Evolutionary conservation across 805 yeast genomes (phyloP).

Genomic region (Candida gorgasii): DNA sequence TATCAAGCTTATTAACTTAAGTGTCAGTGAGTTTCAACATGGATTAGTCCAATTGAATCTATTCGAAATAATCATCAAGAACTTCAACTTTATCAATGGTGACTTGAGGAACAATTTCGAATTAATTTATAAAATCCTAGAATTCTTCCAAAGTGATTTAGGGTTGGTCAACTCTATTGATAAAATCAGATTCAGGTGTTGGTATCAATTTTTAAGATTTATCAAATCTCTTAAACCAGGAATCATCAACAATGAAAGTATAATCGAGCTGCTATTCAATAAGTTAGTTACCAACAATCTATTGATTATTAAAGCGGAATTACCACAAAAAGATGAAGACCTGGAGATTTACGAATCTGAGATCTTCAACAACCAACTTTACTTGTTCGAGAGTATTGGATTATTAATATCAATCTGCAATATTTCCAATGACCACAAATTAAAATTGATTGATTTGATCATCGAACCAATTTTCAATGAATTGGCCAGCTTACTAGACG

Average conservation of each 20-base stretch:
- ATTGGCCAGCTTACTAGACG: constrained; percentile 54
- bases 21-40: constrained; percentile 55
- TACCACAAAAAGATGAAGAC: constrained; percentile 57
- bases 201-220: constrained; percentile 88
- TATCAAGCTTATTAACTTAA: constrained; percentile 50
- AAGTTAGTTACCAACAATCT: constrained; percentile 54
- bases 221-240: constrained; percentile 71
- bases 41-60: constrained; percentile 80
- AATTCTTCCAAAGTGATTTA: constrained; percentile 73
- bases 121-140: constrained; percentile 62
- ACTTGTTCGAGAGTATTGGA: constrained; percentile 86
- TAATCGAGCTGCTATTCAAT: constrained; percentile 56
- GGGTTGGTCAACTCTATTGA: constrained; percentile 78
- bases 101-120: constrained; percentile 15
- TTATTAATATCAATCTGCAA: constrained; percentile 57
- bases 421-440: constrained; percentile 31
- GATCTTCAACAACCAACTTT: constrained; percentile 73
- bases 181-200: constrained; percentile 79
- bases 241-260: constrained; percentile 40
- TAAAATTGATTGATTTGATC: constrained; percentile 58
- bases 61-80: constrained; percentile 84
- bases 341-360: constrained; percentile 50
- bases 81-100: constrained; percentile 60
- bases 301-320: constrained; percentile 60
- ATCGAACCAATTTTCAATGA: constrained; percentile 74